These are phyloP conservation scores for Colletotrichum simmondsii DNA, from an alignment of 2,329 filamentous ascomycete genomes.

Conservation along the genomic window DNA sequence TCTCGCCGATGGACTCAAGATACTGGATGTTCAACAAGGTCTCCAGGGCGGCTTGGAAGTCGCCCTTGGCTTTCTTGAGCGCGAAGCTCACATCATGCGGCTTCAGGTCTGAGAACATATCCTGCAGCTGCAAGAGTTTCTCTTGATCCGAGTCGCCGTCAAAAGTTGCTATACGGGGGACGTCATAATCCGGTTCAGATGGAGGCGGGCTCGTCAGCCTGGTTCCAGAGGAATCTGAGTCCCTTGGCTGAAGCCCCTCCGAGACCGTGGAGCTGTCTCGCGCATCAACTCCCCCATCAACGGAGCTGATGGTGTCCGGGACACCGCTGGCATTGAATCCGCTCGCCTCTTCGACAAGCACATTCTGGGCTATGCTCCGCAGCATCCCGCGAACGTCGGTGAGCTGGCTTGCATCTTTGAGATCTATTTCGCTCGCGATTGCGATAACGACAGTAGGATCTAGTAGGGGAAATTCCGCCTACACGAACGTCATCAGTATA, in stretches of 20 bases:
- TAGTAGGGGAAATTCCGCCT: conserved; percentile 62
- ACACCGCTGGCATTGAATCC: conserved; percentile 84
- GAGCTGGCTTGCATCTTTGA: conserved; percentile 63
- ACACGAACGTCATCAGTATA: neutral
- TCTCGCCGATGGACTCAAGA: conserved; percentile 74
- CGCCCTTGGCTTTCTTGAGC: conserved; percentile 73
- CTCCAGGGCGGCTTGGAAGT: conserved; percentile 79
- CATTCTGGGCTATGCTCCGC: conserved; percentile 72
- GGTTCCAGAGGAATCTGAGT: conserved; percentile 44
- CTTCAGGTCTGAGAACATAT: conserved; percentile 79
- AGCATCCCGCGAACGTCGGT: conserved; percentile 68
- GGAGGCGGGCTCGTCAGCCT: conserved; percentile 34
- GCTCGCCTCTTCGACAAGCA: conserved; percentile 74
- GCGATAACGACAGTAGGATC: conserved; percentile 83
- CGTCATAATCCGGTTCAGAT: conserved; percentile 23
- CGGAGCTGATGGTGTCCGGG: conserved; percentile 52
- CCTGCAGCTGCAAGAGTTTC: conserved; percentile 71
- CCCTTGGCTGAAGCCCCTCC: conserved; percentile 39
- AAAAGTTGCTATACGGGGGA: conserved; percentile 40
- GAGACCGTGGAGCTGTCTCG: conserved; percentile 38
- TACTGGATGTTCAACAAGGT: conserved; percentile 83
- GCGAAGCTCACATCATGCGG: conserved; percentile 73
- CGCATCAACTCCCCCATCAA: conserved; percentile 39
- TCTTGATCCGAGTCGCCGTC: conserved; percentile 62
- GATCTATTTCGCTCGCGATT: conserved; percentile 79